Percentiles rank a stretch among this genome's conserved stretches.
phyloP scores from a whole-genome alignment of 2,329 filamentous ascomycete species.

The Colletotrichum simmondsii region DNA sequence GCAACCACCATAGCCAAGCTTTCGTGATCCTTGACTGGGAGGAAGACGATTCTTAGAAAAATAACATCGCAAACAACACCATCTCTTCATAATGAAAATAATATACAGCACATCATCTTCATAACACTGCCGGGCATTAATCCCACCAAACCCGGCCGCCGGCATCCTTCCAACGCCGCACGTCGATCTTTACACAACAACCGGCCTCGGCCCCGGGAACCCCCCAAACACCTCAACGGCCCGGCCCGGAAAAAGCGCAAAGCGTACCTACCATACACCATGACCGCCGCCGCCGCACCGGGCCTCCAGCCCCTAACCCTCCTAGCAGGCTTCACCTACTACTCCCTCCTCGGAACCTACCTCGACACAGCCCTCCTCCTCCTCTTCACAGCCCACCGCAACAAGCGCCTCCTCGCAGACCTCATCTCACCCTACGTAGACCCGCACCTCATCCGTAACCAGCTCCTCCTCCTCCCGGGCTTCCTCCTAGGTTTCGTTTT shows the following conservation, averaged over 20 bases:
- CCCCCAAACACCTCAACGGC: not conserved
- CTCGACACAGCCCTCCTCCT: conserved; percentile 41
- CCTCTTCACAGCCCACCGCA: conserved; percentile 38
- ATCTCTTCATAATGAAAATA: not conserved
- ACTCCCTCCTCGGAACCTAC: conserved; percentile 35
- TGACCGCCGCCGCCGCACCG: conserved; percentile 4
- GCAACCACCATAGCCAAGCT: not conserved
- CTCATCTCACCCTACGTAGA: not conserved
- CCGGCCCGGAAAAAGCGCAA: not conserved
- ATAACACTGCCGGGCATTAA: too few species aligned
- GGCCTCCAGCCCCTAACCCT: conserved; percentile 19
- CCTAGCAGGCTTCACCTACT: conserved; percentile 36
- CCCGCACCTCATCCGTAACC: not conserved
- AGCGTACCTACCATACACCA: too few species aligned
- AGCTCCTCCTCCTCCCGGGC: conserved; percentile 12
- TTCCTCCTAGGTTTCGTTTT: conserved; percentile 17
- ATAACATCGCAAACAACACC: not conserved
- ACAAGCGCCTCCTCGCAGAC: not conserved
- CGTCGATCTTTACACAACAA: not conserved
- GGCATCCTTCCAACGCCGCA: too few species aligned
- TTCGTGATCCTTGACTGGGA: conserved; percentile 9
- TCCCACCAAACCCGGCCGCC: too few species aligned
- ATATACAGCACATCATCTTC: not conserved
- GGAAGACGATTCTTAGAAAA: not conserved
- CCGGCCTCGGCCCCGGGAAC: too few species aligned